Percentiles rank a stretch among this genome's conserved stretches.
Conservation (phyloP, 192 early-diverging fungal species). For the Diversispora epigaea region DNA sequence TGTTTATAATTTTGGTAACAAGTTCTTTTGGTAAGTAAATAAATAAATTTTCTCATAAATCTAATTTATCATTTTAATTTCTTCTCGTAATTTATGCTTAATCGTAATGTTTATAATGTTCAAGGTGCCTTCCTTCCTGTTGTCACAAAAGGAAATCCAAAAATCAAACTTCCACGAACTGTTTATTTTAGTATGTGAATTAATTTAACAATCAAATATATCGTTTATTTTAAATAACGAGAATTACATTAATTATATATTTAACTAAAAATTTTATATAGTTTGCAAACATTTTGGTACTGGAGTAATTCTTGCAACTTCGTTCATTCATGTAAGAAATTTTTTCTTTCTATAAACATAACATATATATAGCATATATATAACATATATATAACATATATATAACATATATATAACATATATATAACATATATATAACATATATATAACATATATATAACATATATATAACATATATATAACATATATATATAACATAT, state of each 20-base stretch:
- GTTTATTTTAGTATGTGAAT: neutral
- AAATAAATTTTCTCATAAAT: neutral
- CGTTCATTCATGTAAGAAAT: constrained; percentile 50
- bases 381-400: too few species aligned
- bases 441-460: neutral
- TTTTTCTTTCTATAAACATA: neutral
- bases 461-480: neutral
- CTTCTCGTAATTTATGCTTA: neutral
- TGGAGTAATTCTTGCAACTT: neutral
- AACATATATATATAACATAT: neutral
- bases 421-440: neutral
- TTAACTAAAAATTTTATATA: neutral
- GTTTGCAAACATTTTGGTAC: neutral
- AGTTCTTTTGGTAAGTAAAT: neutral
- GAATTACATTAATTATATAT: too few species aligned
- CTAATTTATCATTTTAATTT: neutral
- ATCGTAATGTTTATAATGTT: neutral
- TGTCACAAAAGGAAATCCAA: neutral
- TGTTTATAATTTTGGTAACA: neutral
- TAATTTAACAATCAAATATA: too few species aligned
- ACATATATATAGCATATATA: neutral
- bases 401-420: neutral
- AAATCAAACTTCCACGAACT: neutral
- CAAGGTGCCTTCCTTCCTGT: neutral
- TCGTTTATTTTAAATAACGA: too few species aligned